Evolutionary conservation across 1,284 basidiomycete species (phyloP), one percentile per base, ranked within the genome.

Genomic region (Microbotryum saponariae): DNA sequence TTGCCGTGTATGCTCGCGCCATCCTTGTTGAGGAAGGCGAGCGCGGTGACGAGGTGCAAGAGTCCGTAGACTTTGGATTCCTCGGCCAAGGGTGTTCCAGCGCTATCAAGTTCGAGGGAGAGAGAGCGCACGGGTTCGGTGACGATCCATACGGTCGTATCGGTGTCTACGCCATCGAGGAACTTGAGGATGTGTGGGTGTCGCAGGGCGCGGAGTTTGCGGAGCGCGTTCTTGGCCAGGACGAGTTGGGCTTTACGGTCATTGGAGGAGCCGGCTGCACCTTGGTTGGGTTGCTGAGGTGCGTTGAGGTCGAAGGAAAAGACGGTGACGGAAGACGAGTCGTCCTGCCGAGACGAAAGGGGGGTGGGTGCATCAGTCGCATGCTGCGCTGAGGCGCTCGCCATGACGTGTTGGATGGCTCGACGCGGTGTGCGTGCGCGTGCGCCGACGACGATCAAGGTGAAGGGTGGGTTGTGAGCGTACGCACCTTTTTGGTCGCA

Each of bases 151-250:
- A 98, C 83, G 1, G 83, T 83, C 1, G 83, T 83, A 53, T 94
- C 91, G 2, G 90, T 88, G 74, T 97, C 76, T 44, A 58, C 56
- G 20, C 70, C 71, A 69, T 96, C 93, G 77, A 98, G 84, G 76
- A 96, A 94, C 74, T 89, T 93, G 70, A 99, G 83, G 4, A 98
- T 84, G 75, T 97, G 89, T 0, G 96, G 96, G 79, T 98, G 96
- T 45, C 96, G 83, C 8, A 88, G 87, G 2, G 91, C 89, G 48
- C 93, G 83, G 14, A 98, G 80, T 76, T 94, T 97, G 65, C 89
- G 85, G 44, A 97, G 79, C 0, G 92, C 85, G 76, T 98, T 98
- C 74, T 86, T 87, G 3, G 93, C 94, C 23, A 98, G 81, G 2
- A 85, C 84, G 54, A 89, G 78, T 10, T 83, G 77, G 27, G 62